A percentile compares a stretch with the other conserved stretches of the same genome.
Evolutionary conservation across 129 eudicot species (phyloP).

Genomic region (Chrysanthemum lavandulifolium): DNA sequence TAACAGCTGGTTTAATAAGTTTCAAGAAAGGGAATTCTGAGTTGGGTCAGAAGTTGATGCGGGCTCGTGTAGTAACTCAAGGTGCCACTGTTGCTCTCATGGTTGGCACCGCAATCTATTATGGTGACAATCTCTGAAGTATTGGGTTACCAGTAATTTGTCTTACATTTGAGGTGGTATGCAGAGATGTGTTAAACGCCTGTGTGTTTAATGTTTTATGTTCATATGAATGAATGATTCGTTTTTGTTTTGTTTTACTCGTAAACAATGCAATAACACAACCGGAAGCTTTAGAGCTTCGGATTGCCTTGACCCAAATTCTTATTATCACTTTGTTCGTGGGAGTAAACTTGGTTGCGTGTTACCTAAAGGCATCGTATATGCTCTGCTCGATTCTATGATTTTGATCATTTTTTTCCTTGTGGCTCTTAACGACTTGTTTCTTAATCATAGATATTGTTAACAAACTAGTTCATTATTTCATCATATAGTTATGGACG

Average conservation of each 20-base stretch:
- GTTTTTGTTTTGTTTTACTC: background rate
- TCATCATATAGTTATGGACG: no score
- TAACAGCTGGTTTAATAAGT: slow-evolving; percentile 77
- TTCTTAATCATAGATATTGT: no score
- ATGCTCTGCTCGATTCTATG: no score
- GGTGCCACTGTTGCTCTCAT: slow-evolving; percentile 87
- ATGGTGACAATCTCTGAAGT: slow-evolving; percentile 50
- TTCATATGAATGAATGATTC: background rate
- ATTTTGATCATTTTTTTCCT: no score
- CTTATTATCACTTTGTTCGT: no score
- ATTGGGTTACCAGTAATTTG: background rate
- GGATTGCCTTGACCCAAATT: background rate
- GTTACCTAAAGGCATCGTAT: no score
- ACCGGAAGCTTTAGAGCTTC: background rate
- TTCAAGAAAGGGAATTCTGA: slow-evolving; percentile 70
- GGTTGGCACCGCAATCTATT: slow-evolving; percentile 80
- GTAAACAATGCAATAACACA: slow-evolving; percentile 8
- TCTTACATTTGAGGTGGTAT: background rate
- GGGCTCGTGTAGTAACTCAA: slow-evolving; percentile 84
- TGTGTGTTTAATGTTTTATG: background rate
- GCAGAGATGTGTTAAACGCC: background rate
- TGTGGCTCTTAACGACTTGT: no score
- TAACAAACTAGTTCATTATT: no score
- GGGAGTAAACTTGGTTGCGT: no score
- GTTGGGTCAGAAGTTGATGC: slow-evolving; percentile 73